Evolutionary conservation across 306 rosid genomes (phyloP).

Genomic region (Oemleria cerasiformis): DNA sequence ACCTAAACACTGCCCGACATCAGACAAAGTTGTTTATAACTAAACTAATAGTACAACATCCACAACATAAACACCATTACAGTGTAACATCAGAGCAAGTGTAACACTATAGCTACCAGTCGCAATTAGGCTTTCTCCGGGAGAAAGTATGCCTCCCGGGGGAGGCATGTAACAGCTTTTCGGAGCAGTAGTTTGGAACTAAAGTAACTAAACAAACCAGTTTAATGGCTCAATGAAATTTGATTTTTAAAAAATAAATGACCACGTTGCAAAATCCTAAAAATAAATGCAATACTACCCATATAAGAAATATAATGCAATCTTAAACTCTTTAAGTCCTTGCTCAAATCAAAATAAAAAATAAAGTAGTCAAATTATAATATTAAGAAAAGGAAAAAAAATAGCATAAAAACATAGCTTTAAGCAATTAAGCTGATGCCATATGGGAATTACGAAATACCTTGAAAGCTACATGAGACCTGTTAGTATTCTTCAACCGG

Average conservation of each 20-base stretch:
- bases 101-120: too few relatives aligned
- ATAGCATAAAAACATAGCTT: not conserved
- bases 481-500: too few relatives aligned
- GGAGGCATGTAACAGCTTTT: too few relatives aligned
- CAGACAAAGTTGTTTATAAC: conserved; percentile 95
- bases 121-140: too few relatives aligned
- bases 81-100: too few relatives aligned
- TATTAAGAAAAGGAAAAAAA: not conserved
- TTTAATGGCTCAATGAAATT: not conserved
- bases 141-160: too few relatives aligned
- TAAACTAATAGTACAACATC: too few relatives aligned
- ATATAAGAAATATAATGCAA: not conserved
- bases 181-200: too few relatives aligned
- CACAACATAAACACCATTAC: too few relatives aligned
- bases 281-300: not conserved
- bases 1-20: conserved; percentile 71
- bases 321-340: not conserved
- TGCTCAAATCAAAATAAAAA: not conserved
- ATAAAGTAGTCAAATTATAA: not conserved
- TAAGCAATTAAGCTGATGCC: too few relatives aligned
- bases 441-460: too few relatives aligned
- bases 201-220: conserved; percentile 21
- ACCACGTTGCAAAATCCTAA: not conserved
- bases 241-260: not conserved
- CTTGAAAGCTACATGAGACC: too few relatives aligned